Evolutionary conservation across 2,329 filamentous ascomycete species (phyloP).

Genomic region (Pseudogymnoascus sp.): DNA sequence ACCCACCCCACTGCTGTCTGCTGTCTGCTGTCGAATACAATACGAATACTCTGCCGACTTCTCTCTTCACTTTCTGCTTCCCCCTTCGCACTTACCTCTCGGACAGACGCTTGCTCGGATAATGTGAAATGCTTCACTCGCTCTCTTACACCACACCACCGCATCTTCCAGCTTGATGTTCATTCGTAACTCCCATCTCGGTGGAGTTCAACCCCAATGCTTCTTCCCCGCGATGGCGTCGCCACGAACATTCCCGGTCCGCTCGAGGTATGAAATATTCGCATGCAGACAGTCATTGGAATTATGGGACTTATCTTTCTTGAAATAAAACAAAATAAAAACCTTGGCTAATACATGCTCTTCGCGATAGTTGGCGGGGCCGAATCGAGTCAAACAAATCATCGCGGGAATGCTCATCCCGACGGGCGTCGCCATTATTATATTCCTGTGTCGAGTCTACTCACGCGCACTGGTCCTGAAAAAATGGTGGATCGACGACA

Average conservation of each 20-base stretch:
- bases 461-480: neutral
- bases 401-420: neutral
- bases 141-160: neutral
- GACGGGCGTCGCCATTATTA: neutral
- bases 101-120: neutral
- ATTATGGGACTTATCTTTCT: neutral
- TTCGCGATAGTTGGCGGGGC: neutral
- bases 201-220: slow-evolving; percentile 1
- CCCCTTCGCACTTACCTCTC: neutral
- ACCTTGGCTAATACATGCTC: neutral
- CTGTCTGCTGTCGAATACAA: neutral
- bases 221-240: neutral
- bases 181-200: slow-evolving; percentile 1
- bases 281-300: neutral
- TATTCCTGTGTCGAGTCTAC: neutral
- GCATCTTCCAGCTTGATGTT: slow-evolving; percentile 2
- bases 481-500: slow-evolving; percentile 5
- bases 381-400: neutral
- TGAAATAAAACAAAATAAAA: neutral
- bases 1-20: neutral
- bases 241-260: neutral
- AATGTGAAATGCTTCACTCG: slow-evolving; percentile 7
- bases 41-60: neutral
- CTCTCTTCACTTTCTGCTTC: neutral
- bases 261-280: neutral